phyloP scores from a whole-genome alignment of 2,329 filamentous ascomycete species.

The Alternaria arbusti region DNA sequence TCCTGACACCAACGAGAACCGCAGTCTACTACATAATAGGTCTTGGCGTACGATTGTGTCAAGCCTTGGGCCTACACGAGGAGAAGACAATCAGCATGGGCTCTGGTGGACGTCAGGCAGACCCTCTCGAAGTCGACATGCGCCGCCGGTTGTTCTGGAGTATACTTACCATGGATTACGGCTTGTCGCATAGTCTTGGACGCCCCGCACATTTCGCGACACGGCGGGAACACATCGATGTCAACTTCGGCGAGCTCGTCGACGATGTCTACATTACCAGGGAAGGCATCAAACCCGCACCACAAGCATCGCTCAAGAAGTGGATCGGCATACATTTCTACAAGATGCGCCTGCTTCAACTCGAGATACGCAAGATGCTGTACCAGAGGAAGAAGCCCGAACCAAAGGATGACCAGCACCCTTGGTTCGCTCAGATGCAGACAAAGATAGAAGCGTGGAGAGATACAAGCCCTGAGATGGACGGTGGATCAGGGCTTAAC shows the following conservation, averaged over 20 bases:
- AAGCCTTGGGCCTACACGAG: constrained; percentile 85
- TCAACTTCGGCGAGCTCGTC: constrained; percentile 81
- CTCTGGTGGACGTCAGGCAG: constrained; percentile 64
- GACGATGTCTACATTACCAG: constrained; percentile 84
- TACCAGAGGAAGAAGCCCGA: constrained; percentile 84
- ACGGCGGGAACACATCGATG: constrained; percentile 80
- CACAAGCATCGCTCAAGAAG: constrained; percentile 80
- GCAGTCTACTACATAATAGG: constrained; percentile 94
- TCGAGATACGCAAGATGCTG: constrained; percentile 83
- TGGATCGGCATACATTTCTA: constrained; percentile 90
- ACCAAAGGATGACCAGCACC: constrained; percentile 79
- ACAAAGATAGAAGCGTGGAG: constrained; percentile 81
- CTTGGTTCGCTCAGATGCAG: constrained; percentile 85
- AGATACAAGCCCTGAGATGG: constrained; percentile 74
- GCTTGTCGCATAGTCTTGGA: constrained; percentile 85
- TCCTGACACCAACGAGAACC: constrained; percentile 88
- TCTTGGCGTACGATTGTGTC: constrained; percentile 83
- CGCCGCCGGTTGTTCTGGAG: constrained; percentile 88
- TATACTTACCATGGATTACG: constrained; percentile 85
- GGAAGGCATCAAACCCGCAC: constrained; percentile 72
- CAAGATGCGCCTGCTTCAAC: constrained; percentile 85
- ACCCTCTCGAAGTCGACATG: constrained; percentile 85
- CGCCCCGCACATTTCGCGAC: constrained; percentile 86
- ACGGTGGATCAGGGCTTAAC: constrained; percentile 73
- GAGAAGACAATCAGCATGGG: constrained; percentile 82